Evolutionary conservation across 805 yeast species (phyloP).

Genomic region (Candida sonorensis): DNA sequence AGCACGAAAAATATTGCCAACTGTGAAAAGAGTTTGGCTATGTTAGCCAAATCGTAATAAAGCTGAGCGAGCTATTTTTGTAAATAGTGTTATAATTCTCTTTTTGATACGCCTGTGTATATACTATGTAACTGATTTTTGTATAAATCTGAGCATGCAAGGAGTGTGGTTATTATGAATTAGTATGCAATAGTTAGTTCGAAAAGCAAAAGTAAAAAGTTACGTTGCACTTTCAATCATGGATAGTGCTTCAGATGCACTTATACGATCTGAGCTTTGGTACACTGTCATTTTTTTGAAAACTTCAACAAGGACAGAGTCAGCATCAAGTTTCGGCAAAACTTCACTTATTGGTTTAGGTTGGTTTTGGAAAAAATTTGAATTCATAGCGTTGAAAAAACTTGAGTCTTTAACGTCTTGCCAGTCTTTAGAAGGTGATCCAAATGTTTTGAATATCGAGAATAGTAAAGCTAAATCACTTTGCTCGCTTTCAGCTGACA

Average conservation of each 20-base stretch:
- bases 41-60: slow-evolving; percentile 16
- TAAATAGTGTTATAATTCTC: no score
- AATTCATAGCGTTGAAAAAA: slow-evolving; percentile 29
- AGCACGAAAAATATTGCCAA: slow-evolving; percentile 46
- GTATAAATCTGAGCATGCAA: not conserved
- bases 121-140: not conserved
- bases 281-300: slow-evolving; percentile 40
- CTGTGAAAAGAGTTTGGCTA: slow-evolving; percentile 35
- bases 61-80: no score
- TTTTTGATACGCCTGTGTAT: slow-evolving; percentile 1
- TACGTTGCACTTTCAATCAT: no score
- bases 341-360: slow-evolving; percentile 19
- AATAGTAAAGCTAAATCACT: slow-evolving; percentile 57
- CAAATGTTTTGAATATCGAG: slow-evolving; percentile 49
- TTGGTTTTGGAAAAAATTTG: slow-evolving; percentile 17
- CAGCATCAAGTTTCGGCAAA: slow-evolving; percentile 28
- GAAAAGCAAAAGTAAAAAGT: no score
- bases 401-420: slow-evolving; percentile 34
- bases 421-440: slow-evolving; percentile 52
- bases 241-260: no score
- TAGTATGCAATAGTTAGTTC: no score
- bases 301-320: slow-evolving; percentile 15
- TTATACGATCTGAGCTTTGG: slow-evolving; percentile 27
- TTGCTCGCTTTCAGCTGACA: slow-evolving; percentile 31
- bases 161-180: no score